Evolutionary conservation across 2,329 filamentous ascomycete species (phyloP), one percentile per base, ranked within the genome.

Genomic region (Colletotrichum zoysiae): DNA sequence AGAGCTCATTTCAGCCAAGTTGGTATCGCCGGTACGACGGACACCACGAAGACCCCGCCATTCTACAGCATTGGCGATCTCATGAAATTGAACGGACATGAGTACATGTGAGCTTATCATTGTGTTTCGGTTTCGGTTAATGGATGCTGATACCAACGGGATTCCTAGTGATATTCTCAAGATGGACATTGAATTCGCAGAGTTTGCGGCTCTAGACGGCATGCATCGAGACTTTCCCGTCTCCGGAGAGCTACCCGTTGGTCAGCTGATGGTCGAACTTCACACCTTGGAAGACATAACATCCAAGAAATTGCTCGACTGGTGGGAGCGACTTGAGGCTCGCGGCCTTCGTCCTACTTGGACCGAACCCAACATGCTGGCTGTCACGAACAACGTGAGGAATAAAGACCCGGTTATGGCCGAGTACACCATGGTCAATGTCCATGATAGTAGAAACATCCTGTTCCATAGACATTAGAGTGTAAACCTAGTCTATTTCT

Each of bases 61-160:
- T 76, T 78, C 58, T 81, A 78, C 62, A 77, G 75, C 20, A 78
- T 83, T 55, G 75, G 77, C 42, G 79, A 82, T 55, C 69, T 82
- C 40, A 82, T 83, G 79, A 70, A 76, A 59, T 75, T 70, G 70
- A 81, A 83, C 67, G 78, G 78, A 6, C 81, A 82, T 65, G 76
- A 78, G 26, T 81, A 80, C 68, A 78, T 83, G 72, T 50, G 2
- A 50, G 48, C 8, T 40, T 40, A 9, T 35, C 38, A 12, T 40
- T 12, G 4, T 5, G 14, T 18, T 33, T 20, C 26, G 4, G 8
- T 7, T 30, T 40, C 11, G 38, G 38, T 40, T 12, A 40, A 40
- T 11, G 38, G 38, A 12, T 40, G 38, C 38, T 40, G 14, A 40
- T 40, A 40, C 11, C 38, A 40, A 40, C 4, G 38, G 38, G 11